Evolutionary conservation across 2,329 filamentous ascomycete species (phyloP), one percentile per base, ranked within the genome.

Genomic region (Cladophialophora psammophila): DNA sequence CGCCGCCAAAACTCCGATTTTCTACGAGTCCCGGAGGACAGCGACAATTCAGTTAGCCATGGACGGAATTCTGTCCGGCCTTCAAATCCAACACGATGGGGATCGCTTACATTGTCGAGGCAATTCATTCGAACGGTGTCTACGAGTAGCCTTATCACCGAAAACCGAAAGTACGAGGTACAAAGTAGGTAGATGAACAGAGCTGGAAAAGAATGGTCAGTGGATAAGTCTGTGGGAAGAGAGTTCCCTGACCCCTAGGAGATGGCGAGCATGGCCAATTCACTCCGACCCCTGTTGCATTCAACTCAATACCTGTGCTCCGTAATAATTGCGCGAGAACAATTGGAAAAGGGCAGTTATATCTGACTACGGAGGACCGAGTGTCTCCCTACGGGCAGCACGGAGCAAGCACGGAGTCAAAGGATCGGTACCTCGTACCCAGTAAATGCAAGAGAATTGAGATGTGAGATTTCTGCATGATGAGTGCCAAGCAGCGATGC

Each of bases 401-500:
- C 26, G 26, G 26, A 26, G 26, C 26, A 2, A 2, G 26, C 26
- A 26, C 26, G 26, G 26, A 26, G 26, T 3, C 26, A 26, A 26
- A 56, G 26, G 26, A 20, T 34, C 13, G 32, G 13, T 12, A 6
- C 12, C 40, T 36, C 32, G 53, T 12, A 6, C 12, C 40, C 18
- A 12, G 53, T 31, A 18, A 36, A 56, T 56, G 53, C 2, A 34
- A 56, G 15, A 20, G 32, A 20, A 3, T 26, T 34, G 31, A 56
- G 32, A 56, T 56, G 53, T 26, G 10, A 10, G 18, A 50, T 50
- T 50, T 50, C 40, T 60, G 15, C 38, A 36, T 50, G 38, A 60
- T 58, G 42, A 60, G 53, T 50, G 57, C 57, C 57, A 60, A 60
- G 57, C n/a, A 26, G 34, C 26, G 18, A 26, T 52, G 34, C 20